Evolutionary conservation across 2,329 filamentous ascomycete genomes (phyloP).

Genomic region (Didymella sp.): DNA sequence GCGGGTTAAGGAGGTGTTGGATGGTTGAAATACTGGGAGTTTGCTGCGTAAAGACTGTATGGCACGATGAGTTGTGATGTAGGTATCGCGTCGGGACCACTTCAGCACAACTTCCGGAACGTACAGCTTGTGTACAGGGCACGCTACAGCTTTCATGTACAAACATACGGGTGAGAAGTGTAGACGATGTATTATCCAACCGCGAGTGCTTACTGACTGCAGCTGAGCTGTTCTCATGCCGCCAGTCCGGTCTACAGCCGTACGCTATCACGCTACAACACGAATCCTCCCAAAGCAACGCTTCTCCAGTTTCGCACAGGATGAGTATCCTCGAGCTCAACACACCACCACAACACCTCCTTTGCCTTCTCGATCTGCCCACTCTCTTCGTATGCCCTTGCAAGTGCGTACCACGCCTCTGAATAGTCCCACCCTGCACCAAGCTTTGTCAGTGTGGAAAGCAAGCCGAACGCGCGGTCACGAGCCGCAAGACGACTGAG

Average conservation of each 20-base stretch:
- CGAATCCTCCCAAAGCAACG: slow-evolving; percentile 56
- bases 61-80: too few relatives aligned
- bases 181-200: background rate
- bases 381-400: slow-evolving; percentile 85
- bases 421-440: slow-evolving; percentile 88
- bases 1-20: too few relatives aligned
- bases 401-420: slow-evolving; percentile 91
- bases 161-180: background rate
- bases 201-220: background rate
- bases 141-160: background rate
- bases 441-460: slow-evolving; percentile 83
- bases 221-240: background rate
- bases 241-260: background rate
- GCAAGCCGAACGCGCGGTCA: slow-evolving; percentile 84
- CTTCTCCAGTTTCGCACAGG: slow-evolving; percentile 81
- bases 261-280: slow-evolving; percentile 30
- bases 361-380: slow-evolving; percentile 87
- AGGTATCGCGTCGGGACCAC: too few relatives aligned
- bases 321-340: slow-evolving; percentile 87
- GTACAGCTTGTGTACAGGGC: too few relatives aligned
- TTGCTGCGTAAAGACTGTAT: too few relatives aligned
- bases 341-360: slow-evolving; percentile 95
- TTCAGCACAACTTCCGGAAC: too few relatives aligned
- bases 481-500: slow-evolving; percentile 86
- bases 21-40: too few relatives aligned